phyloP scores from a whole-genome alignment of 2,329 filamentous ascomycete species.

The Fusarium sp. region DNA sequence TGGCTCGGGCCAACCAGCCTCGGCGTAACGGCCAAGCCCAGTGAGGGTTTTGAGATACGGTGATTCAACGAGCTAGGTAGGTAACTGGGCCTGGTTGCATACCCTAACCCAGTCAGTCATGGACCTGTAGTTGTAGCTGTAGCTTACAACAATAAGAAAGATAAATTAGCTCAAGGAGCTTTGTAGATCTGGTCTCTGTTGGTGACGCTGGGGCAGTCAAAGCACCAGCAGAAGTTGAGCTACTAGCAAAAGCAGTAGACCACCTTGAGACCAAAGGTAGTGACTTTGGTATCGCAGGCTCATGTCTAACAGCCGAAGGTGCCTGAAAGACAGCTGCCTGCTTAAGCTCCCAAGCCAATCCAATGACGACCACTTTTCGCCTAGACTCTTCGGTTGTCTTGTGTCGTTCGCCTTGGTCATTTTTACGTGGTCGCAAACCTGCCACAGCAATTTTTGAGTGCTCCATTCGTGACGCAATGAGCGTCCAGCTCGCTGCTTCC shows the following conservation, averaged over 20 bases:
- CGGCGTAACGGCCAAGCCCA: conserved; percentile 30
- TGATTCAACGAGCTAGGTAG: conserved; percentile 25
- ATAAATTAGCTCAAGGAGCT: background rate
- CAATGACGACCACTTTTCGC: conserved; percentile 24
- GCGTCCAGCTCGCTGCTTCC: conserved; percentile 21
- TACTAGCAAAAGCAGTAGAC: too few relatives aligned
- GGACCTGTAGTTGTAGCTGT: background rate
- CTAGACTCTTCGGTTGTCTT: background rate
- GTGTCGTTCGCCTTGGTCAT: conserved; percentile 12
- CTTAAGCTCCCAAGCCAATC: background rate
- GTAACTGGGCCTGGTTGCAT: background rate
- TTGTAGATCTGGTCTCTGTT: background rate
- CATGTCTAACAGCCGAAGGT: background rate
- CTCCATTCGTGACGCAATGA: conserved; percentile 41
- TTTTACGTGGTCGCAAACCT: conserved; percentile 25
- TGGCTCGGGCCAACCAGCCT: conserved; percentile 23
- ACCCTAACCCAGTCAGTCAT: background rate
- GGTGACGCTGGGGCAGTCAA: conserved; percentile 12
- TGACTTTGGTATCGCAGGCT: too few relatives aligned
- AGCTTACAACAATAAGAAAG: background rate
- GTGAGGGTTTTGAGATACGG: conserved; percentile 5
- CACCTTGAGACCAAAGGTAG: too few relatives aligned
- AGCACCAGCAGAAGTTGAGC: background rate
- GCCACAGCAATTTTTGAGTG: conserved; percentile 13
- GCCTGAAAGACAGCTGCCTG: background rate